Evolutionary conservation across 441 rosid species (phyloP).

Genomic region (Corymbia calophylla): DNA sequence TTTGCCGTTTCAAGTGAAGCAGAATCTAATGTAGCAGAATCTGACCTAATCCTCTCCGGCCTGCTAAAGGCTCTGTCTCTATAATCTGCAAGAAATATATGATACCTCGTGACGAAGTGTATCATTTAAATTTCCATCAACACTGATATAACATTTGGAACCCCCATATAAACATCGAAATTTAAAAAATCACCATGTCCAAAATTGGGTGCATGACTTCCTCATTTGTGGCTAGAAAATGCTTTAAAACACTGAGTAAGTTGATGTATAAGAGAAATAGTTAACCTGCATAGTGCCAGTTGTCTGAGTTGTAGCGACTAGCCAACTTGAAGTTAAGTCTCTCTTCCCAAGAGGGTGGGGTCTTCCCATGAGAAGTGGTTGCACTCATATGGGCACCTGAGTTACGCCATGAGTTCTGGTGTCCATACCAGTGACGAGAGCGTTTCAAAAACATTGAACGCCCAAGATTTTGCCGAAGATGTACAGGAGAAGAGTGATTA

Average conservation of each 20-base stretch:
- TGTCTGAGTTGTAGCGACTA: conserved; percentile 18
- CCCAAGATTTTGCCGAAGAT: conserved; percentile 32
- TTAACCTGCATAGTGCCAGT: conserved; percentile 25
- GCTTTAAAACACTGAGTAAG: not conserved
- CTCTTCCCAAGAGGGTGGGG: conserved; percentile 19
- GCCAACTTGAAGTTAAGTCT: conserved; percentile 32
- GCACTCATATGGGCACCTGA: conserved; percentile 27
- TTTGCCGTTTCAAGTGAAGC: conserved; percentile 24
- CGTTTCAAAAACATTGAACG: conserved; percentile 47
- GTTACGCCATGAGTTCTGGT: conserved; percentile 47
- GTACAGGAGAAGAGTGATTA: conserved; percentile 23
- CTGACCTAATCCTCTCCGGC: conserved; percentile 36
- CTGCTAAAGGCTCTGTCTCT: conserved; percentile 26
- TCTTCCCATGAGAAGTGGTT: conserved; percentile 39
- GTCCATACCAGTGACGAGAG: conserved; percentile 44
- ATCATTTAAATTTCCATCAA: not conserved
- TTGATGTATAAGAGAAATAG: not conserved
- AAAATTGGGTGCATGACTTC: not conserved
- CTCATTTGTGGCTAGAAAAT: not conserved
- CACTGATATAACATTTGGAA: not conserved
- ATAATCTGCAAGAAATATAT: conserved; percentile 15
- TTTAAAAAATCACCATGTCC: not conserved
- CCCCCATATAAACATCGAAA: not conserved
- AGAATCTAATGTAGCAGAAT: conserved; percentile 20
- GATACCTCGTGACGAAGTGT: not conserved